Evolutionary conservation across 1,284 basidiomycete genomes (phyloP).

Genomic region (Ustilago lituana): DNA sequence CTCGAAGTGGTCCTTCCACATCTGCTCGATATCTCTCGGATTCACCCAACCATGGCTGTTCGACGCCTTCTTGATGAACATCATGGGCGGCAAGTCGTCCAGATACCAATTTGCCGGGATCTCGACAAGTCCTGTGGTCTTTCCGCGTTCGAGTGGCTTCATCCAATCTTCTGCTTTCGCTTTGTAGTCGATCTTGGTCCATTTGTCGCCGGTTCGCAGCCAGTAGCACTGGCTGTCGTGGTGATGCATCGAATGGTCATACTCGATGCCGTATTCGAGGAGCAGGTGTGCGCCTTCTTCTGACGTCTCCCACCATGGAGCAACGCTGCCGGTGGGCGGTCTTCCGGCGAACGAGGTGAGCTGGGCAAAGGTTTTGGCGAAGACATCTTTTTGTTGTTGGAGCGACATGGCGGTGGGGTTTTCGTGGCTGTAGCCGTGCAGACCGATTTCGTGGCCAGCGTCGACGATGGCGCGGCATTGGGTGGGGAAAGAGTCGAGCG

Average conservation of each 20-base stretch:
- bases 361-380: conserved; percentile 76
- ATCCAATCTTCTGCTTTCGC: conserved; percentile 76
- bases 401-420: conserved; percentile 73
- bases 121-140: conserved; percentile 77
- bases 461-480: conserved; percentile 76
- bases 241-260: conserved; percentile 70
- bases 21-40: conserved; percentile 75
- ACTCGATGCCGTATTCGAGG: conserved; percentile 79
- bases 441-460: conserved; percentile 75
- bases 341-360: conserved; percentile 77
- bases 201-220: conserved; percentile 76
- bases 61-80: conserved; percentile 76
- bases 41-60: conserved; percentile 82
- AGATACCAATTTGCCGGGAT: conserved; percentile 77
- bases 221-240: conserved; percentile 77
- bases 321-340: conserved; percentile 76
- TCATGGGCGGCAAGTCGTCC: conserved; percentile 78
- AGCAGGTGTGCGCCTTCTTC: conserved; percentile 77
- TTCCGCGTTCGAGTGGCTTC: conserved; percentile 76
- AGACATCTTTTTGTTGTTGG: conserved; percentile 78
- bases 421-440: conserved; percentile 36
- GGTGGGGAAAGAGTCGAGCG: conserved; percentile 76
- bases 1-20: conserved; percentile 80
- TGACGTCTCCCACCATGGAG: conserved; percentile 83
- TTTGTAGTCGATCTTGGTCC: conserved; percentile 79